phyloP scores from a whole-genome alignment of 768 basidiomycete genomes.

The Omphalotus guepiniiformis region DNA sequence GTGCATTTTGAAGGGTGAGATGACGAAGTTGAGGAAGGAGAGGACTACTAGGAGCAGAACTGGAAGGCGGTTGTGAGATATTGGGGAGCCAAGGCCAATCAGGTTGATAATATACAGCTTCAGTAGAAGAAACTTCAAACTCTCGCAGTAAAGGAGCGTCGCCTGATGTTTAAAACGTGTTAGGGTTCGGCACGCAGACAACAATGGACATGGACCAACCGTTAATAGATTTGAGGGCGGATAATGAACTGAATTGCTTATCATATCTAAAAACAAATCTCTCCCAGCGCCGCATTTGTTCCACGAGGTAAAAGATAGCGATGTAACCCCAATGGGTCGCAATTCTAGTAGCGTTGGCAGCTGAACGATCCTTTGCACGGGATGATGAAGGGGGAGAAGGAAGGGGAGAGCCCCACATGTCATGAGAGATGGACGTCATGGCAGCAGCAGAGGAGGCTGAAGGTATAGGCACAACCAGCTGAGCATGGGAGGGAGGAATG shows the following conservation, averaged over 20 bases:
- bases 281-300: conserved; percentile 81
- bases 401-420: conserved; percentile 34
- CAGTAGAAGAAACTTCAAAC: conserved; percentile 73
- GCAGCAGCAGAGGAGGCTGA: too few relatives aligned
- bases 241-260: conserved; percentile 69
- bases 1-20: conserved; percentile 65
- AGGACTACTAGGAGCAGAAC: conserved; percentile 13
- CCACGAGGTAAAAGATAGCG: conserved; percentile 71
- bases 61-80: too few relatives aligned
- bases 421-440: conserved; percentile 17
- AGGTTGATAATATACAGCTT: conserved; percentile 48
- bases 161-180: conserved; percentile 34
- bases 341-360: not conserved
- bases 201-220: conserved; percentile 38
- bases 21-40: conserved; percentile 52
- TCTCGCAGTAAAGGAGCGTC: conserved; percentile 70
- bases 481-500: conserved; percentile 34
- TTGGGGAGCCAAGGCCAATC: conserved; percentile 77
- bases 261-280: conserved; percentile 79
- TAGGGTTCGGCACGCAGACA: not conserved
- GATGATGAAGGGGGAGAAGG: conserved; percentile 18
- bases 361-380: not conserved
- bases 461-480: conserved; percentile 39
- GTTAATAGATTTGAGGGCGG: conserved; percentile 67
- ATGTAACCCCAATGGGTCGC: conserved; percentile 72